Conservation (phyloP, 2,329 filamentous ascomycete genomes). For the Myriosclerotinia duriaeana region DNA sequence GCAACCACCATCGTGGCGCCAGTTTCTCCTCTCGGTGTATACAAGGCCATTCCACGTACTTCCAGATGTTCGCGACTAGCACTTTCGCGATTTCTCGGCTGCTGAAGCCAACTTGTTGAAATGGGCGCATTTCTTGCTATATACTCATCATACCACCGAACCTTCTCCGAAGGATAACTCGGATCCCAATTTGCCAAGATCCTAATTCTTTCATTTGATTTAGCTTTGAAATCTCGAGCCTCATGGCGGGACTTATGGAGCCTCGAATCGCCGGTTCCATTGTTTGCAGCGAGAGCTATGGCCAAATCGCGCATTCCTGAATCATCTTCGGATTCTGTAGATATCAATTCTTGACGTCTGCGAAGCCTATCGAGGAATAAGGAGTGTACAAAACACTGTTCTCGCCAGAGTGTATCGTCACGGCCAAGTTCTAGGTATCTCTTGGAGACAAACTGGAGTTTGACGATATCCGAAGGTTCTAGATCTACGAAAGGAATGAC, state of each 20-base stretch:
- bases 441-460: slow-evolving; percentile 67
- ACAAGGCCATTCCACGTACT: slow-evolving; percentile 70
- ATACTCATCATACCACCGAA: slow-evolving; percentile 88
- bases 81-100: slow-evolving; percentile 50
- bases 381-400: slow-evolving; percentile 70
- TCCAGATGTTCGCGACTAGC: slow-evolving; percentile 55
- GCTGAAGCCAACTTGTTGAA: slow-evolving; percentile 74
- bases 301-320: slow-evolving; percentile 43
- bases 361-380: slow-evolving; percentile 62
- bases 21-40: slow-evolving; percentile 54
- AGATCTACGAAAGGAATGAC: slow-evolving; percentile 50
- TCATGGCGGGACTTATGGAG: slow-evolving; percentile 31
- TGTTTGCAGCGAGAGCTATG: slow-evolving; percentile 32
- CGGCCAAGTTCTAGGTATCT: slow-evolving; percentile 66
- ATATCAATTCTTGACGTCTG: slow-evolving; percentile 49
- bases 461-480: slow-evolving; percentile 62
- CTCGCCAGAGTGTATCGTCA: slow-evolving; percentile 75
- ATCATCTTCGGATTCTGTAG: slow-evolving; percentile 42
- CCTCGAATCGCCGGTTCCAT: slow-evolving; percentile 37
- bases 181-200: slow-evolving; percentile 83
- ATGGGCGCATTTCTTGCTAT: slow-evolving; percentile 76
- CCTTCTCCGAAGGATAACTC: slow-evolving; percentile 65
- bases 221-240: slow-evolving; percentile 32
- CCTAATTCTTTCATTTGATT: slow-evolving; percentile 48
- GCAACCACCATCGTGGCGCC: slow-evolving; percentile 64